phyloP scores from a whole-genome alignment of 2,329 filamentous ascomycete species.

The Plenodomus biglobosus region DNA sequence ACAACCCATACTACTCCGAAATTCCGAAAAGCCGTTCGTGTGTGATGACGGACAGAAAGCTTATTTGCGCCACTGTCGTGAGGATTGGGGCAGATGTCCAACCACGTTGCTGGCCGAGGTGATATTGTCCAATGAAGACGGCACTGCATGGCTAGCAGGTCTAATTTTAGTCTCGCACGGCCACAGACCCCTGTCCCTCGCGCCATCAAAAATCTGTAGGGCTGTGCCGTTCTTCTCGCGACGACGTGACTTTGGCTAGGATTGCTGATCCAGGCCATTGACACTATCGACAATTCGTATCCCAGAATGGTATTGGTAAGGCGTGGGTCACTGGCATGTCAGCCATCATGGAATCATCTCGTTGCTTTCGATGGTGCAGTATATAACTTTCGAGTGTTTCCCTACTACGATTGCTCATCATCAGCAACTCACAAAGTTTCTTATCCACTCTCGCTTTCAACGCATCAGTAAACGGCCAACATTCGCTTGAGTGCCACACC shows the following conservation, averaged over 20 bases:
- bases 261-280: not conserved
- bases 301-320: slow-evolving; percentile 30
- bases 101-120: too few species aligned
- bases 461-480: slow-evolving; percentile 14
- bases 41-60: too few species aligned
- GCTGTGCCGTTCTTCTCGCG: not conserved
- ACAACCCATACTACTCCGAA: too few species aligned
- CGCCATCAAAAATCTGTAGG: not conserved
- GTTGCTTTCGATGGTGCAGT: slow-evolving; percentile 9
- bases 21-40: too few species aligned
- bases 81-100: too few species aligned
- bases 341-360: slow-evolving; percentile 23
- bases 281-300: slow-evolving; percentile 20
- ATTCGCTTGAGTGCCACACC: slow-evolving; percentile 33
- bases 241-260: not conserved
- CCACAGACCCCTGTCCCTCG: too few species aligned
- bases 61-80: too few species aligned
- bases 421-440: slow-evolving; percentile 19
- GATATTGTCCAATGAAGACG: too few species aligned
- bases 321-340: slow-evolving; percentile 23
- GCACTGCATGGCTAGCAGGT: too few species aligned
- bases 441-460: slow-evolving; percentile 33
- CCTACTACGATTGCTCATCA: slow-evolving; percentile 17
- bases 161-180: not conserved
- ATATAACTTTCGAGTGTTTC: slow-evolving; percentile 24